These are phyloP conservation scores for Gossypium trilobum DNA, from an alignment of 441 rosid species.

Conservation along the genomic window DNA sequence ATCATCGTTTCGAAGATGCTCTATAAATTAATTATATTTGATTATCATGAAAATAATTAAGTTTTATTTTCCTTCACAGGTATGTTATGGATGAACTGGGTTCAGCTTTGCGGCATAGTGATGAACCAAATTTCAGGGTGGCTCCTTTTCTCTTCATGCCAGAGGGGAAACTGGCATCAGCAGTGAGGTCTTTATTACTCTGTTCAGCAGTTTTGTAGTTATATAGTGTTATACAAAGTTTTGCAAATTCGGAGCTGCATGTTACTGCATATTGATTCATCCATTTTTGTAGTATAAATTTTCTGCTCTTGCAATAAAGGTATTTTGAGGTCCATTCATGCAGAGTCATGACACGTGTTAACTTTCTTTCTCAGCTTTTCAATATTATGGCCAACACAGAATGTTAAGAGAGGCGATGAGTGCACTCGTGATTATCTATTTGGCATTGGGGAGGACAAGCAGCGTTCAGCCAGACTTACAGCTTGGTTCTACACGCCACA, in stretches of 20 bases:
- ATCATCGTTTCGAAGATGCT: neutral
- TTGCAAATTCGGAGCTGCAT: neutral
- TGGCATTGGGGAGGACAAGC: slow-evolving; percentile 88
- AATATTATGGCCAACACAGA: slow-evolving; percentile 68
- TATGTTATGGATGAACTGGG: slow-evolving; percentile 96
- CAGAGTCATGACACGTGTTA: slow-evolving; percentile 7
- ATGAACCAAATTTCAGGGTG: slow-evolving; percentile 74
- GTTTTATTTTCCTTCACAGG: slow-evolving; percentile 33
- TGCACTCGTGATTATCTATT: slow-evolving; percentile 77
- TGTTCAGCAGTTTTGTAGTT: neutral
- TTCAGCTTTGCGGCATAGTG: slow-evolving; percentile 77
- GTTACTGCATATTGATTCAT: neutral
- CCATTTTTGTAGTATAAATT: neutral
- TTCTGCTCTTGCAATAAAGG: neutral
- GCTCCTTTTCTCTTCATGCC: slow-evolving; percentile 95
- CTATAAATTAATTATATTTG: neutral
- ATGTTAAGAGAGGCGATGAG: slow-evolving; percentile 54
- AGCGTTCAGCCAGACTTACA: slow-evolving; percentile 82
- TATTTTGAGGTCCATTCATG: neutral
- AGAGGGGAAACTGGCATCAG: slow-evolving; percentile 63
- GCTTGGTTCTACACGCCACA: slow-evolving; percentile 86
- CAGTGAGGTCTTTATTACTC: slow-evolving; percentile 55
- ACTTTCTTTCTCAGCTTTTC: slow-evolving; percentile 51
- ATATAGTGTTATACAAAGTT: neutral
- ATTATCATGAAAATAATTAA: neutral